Base-by-base conservation (phyloP, 768 basidiomycete species). In the Lactarius akahatsu region DNA sequence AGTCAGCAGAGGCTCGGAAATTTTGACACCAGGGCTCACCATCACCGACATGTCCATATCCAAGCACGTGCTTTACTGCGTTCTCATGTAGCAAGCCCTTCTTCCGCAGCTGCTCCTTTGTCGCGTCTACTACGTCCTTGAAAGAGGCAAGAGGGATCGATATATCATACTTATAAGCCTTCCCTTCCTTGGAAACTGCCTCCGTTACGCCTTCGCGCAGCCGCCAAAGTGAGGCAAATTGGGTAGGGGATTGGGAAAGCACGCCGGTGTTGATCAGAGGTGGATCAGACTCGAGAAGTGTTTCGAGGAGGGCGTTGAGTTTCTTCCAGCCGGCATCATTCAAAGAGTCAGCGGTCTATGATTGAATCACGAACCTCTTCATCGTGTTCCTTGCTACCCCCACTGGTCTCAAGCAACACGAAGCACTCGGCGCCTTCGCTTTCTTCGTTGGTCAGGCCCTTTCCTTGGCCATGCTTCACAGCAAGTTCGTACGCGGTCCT, bases 31-130 rank as follows among this genome's bases (percentile, higher is more conserved):
- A 23, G 32, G 38, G 18, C 66, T 60, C 52, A 89, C 96, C 95
- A 77, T 99, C 97, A 28, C 97, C 97, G 61, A 98, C 88, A 76
- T 99, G 97, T 15, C 97, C 97, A 72, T 93, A 99, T 13, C 97
- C 97, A 65, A 96, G 78, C 16, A 96, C 92, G 73, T 88, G 85
- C 75, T 89, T 90, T 47, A 98, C 90, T 32, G 86, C 88, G 55
- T 86, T 81, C 20, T 90, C 87, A 16, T 82, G 83, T 50, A 93
- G 79, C 11, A 92, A 81, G 4, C 88, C 90, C 71, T 88, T 87
- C 26, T 85, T 83, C 40, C 80, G 76, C 43, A 98, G 79, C 63
- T 85, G 87, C 67, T 89, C 86, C 64, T 90, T 81, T 40, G 94
- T 89, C 38, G 82, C 77, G 74, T 97, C 92, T 38, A 98, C 92